Percentiles rank a stretch among this genome's conserved stretches.
Evolutionary conservation across 2,329 filamentous ascomycete genomes (phyloP).

Genomic region (Cytospora leucostoma): DNA sequence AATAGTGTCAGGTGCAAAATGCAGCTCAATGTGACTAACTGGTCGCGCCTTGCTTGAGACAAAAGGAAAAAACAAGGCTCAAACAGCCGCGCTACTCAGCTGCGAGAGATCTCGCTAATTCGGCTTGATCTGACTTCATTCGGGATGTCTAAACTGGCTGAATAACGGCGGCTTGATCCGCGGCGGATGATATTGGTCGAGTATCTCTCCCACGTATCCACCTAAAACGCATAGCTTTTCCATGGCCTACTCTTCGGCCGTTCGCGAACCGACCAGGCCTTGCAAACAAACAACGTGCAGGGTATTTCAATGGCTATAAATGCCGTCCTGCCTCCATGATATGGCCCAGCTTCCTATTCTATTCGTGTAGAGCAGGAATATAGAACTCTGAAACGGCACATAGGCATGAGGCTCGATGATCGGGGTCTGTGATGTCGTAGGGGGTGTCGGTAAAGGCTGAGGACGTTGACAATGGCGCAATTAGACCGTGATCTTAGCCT

Average conservation of each 20-base stretch:
- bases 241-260: slow-evolving; percentile 2
- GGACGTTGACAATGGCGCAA: neutral
- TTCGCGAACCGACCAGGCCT: neutral
- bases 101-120: neutral
- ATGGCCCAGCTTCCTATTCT: neutral
- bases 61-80: too few relatives aligned
- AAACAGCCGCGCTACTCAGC: neutral
- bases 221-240: slow-evolving; percentile 18
- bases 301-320: slow-evolving; percentile 17
- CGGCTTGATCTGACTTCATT: slow-evolving; percentile 5
- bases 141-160: slow-evolving; percentile 12
- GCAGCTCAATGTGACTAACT: neutral
- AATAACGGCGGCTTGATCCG: slow-evolving; percentile 17
- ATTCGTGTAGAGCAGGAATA: neutral
- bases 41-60: neutral
- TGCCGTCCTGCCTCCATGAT: slow-evolving; percentile 13
- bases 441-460: slow-evolving; percentile 4
- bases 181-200: slow-evolving; percentile 15
- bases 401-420: slow-evolving; percentile 1
- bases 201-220: slow-evolving; percentile 11
- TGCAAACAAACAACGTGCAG: slow-evolving; percentile 17
- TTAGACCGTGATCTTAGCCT: slow-evolving; percentile 89
- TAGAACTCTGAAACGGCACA: neutral
- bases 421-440: slow-evolving; percentile 10
- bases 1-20: neutral